A percentile compares a stretch with the other conserved stretches of the same genome.
Evolutionary conservation across 371 early-diverging fungal species (phyloP).

Genomic region (Batkoa obscura): DNA sequence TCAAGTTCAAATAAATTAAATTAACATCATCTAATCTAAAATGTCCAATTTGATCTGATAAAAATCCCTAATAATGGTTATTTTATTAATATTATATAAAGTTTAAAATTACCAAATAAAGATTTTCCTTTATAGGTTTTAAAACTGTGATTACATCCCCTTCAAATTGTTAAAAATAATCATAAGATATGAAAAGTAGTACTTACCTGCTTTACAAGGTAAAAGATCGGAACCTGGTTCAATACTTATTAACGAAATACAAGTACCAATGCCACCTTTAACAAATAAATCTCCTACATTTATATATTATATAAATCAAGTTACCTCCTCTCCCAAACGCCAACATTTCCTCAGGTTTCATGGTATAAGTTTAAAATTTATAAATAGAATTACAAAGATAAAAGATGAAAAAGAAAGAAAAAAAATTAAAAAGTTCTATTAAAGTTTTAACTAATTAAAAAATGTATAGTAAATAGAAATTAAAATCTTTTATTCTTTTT

Average conservation of each 20-base stretch:
- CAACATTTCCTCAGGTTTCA: too few relatives aligned
- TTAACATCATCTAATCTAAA: slow-evolving; percentile 3
- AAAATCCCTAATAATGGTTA: background rate
- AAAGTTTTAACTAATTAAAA: too few relatives aligned
- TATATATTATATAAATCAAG: too few relatives aligned
- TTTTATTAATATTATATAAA: background rate
- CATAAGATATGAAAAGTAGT: background rate
- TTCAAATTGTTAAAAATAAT: background rate
- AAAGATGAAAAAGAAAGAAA: too few relatives aligned
- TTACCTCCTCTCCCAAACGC: too few relatives aligned
- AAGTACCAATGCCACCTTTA: slow-evolving; percentile 7
- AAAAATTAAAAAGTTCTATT: too few relatives aligned
- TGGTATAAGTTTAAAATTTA: too few relatives aligned
- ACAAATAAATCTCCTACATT: too few relatives aligned
- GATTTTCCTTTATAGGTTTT: slow-evolving; percentile 1
- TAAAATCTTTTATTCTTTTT: too few relatives aligned
- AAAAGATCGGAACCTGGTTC: background rate
- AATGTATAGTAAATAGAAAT: too few relatives aligned
- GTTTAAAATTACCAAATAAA: slow-evolving; percentile 4
- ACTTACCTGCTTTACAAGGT: slow-evolving; percentile 3
- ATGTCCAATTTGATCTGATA: slow-evolving; percentile 3
- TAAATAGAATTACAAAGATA: too few relatives aligned
- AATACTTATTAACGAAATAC: background rate
- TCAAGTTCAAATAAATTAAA: slow-evolving; percentile 5
- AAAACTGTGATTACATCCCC: slow-evolving; percentile 7